Base-by-base conservation (phyloP, 2,329 filamentous ascomycete genomes). In the Monosporascus sp. region DNA sequence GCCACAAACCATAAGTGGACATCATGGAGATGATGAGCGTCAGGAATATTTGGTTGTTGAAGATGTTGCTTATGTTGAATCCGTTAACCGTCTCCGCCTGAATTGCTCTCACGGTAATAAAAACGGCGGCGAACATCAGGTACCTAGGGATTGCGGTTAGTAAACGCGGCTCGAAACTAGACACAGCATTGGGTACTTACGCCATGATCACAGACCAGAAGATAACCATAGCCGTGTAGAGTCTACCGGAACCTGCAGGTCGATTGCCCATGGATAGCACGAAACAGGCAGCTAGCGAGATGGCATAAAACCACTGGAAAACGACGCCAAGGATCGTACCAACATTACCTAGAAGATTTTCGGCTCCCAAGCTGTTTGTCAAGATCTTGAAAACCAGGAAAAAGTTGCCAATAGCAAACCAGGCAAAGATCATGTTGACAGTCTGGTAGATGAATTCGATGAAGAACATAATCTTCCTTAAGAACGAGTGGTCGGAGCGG, bases 341-440 rank as follows among this genome's bases (percentile, higher is more conserved):
- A 9, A 83, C 83, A 5, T 81, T 85, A 48, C 91, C 90, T 2
- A 97, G 80, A 25, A 97, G 79, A 34, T 80, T 70, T 0, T 74
- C 63, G 25, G 82, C 79, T 46, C 90, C 88, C 59, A 99, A 77
- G 64, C 92, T 96, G 11, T 85, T 87, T 1, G 93, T 97, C 59
- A 99, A 77, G 68, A 99, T 97, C 71, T 92, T 92, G 78, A 99
- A 99, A 62, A 99, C 93, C 66, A 99, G 76, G 81, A 97, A 99
- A 81, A 99, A 99, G 75, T 99, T 99, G 67, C 94, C 89, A 66
- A 97, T 94, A 63, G 88, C 90, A 68, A 99, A 97, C 94, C 94
- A 99, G 50, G 94, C 92, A 70, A 97, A 99, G 66, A 99, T 81
- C 90, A 97, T 97, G 78, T 90, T 96, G 72, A 93, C 80, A 1